These are phyloP conservation scores for Phaeosphaeria sp. DNA, from an alignment of 2,329 filamentous ascomycete genomes.

Conservation along the genomic window DNA sequence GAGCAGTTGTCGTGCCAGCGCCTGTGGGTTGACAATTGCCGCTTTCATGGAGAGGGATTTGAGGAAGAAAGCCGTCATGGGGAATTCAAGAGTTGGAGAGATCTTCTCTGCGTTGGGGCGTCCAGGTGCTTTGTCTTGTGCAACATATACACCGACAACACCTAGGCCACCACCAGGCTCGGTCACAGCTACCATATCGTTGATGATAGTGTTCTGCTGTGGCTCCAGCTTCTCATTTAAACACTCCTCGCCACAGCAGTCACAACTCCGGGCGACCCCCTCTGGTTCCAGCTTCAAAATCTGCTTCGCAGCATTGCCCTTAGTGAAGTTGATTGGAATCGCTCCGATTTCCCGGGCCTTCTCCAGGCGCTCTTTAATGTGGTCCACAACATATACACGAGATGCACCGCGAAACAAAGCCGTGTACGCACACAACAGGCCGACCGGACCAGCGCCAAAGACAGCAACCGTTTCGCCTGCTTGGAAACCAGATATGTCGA, in stretches of 20 bases:
- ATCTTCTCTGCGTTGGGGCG: not conserved
- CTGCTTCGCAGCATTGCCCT: constrained; percentile 34
- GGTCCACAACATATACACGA: constrained; percentile 42
- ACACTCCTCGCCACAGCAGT: constrained; percentile 13
- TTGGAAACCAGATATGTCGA: constrained; percentile 28
- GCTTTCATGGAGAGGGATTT: not conserved
- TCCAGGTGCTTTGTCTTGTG: not conserved
- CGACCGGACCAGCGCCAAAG: constrained; percentile 47
- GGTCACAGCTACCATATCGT: constrained; percentile 36
- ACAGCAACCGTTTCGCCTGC: constrained; percentile 38
- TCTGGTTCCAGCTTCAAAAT: constrained; percentile 29
- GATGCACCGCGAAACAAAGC: constrained; percentile 42
- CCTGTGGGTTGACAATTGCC: not conserved
- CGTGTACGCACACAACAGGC: constrained; percentile 41
- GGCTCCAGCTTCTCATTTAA: constrained; percentile 24
- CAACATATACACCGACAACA: not conserved
- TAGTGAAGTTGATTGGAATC: constrained; percentile 44
- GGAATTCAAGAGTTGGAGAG: not conserved
- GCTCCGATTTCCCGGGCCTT: constrained; percentile 39
- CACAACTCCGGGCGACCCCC: constrained; percentile 13
- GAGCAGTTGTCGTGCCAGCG: not conserved
- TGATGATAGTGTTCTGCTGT: constrained; percentile 26
- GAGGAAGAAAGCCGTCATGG: not conserved
- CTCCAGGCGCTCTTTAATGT: constrained; percentile 19
- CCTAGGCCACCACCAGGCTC: constrained; percentile 7